Evolutionary conservation across 352 stramenopile genomes (phyloP), one percentile per base, ranked within the genome.

Genomic region (Halophytophthora batemanensis): DNA sequence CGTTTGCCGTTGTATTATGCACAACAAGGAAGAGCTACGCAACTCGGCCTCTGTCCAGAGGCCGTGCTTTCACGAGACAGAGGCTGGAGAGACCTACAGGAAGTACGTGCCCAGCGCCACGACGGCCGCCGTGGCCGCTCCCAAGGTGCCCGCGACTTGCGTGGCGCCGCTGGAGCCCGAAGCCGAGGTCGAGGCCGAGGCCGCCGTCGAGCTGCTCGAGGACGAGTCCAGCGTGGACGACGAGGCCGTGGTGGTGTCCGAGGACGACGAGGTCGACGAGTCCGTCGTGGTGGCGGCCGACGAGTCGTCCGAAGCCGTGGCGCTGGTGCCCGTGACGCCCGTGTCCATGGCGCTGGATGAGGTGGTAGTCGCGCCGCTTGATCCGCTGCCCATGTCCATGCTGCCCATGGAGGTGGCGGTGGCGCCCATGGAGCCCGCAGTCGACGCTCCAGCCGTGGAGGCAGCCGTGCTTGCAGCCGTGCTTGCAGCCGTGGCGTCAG

Each of bases 161-260:
- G 54, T 43, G 7, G 54, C 47, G 29, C 54, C 54, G 29, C 54
- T 62, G 17, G 47, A 57, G 15, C 54, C 54, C 2, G 54, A 62
- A 25, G 34, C 47, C 11, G 47, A 62, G 1, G 46, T 34, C 35
- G 33, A 38, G 1, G 46, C 41, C 35, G 33, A 38, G 33, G 33
- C 33, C 11, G 33, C 33, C 11, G 33, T 17, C 33, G 33, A 38
- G 33, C 33, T 17, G 15, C 11, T 38, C 33, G 33, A 38, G 3
- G 54, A 56, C 19, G 33, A 49, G 25, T 34, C 15, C 18, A 41
- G 37, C 28, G 29, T 53, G 2, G 47, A 56, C 7, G 25, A 43
- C 23, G 49, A 50, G 23, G 54, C 43, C 21, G 33, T 43, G 3
- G 46, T 38, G 17, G 25, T 34, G 17, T 29, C 25, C 19, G 52